Percentiles rank a stretch among this genome's conserved stretches.
These are phyloP conservation scores for Graphilbum fragrans DNA, from an alignment of 2,329 filamentous ascomycete species.

Conservation along the genomic window DNA sequence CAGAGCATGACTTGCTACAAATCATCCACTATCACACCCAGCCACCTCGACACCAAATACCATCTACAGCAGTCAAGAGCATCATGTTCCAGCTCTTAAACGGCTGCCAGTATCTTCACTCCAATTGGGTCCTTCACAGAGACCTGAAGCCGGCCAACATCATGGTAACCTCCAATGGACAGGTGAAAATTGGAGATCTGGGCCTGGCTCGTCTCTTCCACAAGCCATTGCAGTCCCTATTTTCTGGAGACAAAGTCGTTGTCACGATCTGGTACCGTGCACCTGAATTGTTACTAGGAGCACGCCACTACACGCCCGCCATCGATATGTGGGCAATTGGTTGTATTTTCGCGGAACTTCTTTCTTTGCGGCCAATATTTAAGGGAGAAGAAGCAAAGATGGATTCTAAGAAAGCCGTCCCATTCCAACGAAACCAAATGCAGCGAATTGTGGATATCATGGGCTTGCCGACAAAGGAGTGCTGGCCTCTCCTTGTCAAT, in stretches of 20 bases:
- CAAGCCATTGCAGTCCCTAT: constrained; percentile 85
- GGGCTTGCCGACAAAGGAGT: constrained; percentile 76
- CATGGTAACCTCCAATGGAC: constrained; percentile 84
- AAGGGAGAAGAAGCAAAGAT: constrained; percentile 99
- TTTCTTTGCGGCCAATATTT: constrained; percentile 87
- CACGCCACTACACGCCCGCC: constrained; percentile 90
- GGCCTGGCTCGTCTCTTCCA: constrained; percentile 87
- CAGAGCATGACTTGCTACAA: constrained; percentile 91
- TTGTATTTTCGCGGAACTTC: constrained; percentile 91
- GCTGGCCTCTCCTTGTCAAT: constrained; percentile 70
- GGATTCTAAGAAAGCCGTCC: constrained; percentile 94
- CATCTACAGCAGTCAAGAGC: constrained; percentile 76
- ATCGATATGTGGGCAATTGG: constrained; percentile 97
- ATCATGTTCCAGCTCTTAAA: constrained; percentile 95
- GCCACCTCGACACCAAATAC: constrained; percentile 76
- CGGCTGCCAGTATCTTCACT: constrained; percentile 86
- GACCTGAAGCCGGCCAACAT: constrained; percentile 98
- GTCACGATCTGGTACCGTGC: constrained; percentile 99
- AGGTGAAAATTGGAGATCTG: constrained; percentile 90
- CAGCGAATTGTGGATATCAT: constrained; percentile 97
- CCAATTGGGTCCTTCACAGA: constrained; percentile 93
- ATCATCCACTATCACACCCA: constrained; percentile 98
- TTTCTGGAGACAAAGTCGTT: constrained; percentile 92
- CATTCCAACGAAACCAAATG: constrained; percentile 97
- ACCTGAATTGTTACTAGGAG: constrained; percentile 82